Conservation (phyloP, 176 grass and related monocot species). For the Phragmites australis region DNA sequence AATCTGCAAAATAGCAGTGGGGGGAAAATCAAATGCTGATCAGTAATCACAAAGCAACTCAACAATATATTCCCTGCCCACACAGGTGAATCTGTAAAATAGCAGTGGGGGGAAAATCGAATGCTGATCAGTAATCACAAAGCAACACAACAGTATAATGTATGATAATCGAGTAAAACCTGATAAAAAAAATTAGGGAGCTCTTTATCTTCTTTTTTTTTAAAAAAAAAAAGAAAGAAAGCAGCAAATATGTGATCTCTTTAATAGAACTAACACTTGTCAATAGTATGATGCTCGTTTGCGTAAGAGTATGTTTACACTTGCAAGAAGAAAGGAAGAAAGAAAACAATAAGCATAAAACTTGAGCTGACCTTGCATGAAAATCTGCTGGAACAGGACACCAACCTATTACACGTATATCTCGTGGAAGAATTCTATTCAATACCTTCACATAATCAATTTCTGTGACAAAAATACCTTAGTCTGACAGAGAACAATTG, state of each 20-base stretch:
- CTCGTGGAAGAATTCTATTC: constrained; percentile 81
- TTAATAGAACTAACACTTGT: constrained; percentile 9
- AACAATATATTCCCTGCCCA: constrained; percentile 88
- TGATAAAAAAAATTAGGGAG: neutral
- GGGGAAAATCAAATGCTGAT: constrained; percentile 11
- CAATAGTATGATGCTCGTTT: neutral
- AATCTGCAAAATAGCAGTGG: constrained; percentile 62
- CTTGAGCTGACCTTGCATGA: constrained; percentile 66
- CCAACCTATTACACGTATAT: constrained; percentile 92
- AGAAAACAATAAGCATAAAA: neutral
- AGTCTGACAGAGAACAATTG: constrained; percentile 7
- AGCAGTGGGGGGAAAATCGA: constrained; percentile 26
- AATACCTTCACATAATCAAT: constrained; percentile 93
- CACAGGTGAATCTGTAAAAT: constrained; percentile 84
- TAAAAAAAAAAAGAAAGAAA: neutral
- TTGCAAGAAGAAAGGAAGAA: neutral
- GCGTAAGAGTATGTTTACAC: neutral
- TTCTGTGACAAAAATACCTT: constrained; percentile 52
- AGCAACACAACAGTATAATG: neutral
- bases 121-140: neutral
- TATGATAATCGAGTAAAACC: neutral
- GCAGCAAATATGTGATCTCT: neutral
- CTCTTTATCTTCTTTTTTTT: neutral
- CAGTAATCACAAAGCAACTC: constrained; percentile 15
- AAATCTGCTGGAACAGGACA: constrained; percentile 77